phyloP scores from a whole-genome alignment of 2,329 filamentous ascomycete genomes.

The Aureobasidium namibiae region DNA sequence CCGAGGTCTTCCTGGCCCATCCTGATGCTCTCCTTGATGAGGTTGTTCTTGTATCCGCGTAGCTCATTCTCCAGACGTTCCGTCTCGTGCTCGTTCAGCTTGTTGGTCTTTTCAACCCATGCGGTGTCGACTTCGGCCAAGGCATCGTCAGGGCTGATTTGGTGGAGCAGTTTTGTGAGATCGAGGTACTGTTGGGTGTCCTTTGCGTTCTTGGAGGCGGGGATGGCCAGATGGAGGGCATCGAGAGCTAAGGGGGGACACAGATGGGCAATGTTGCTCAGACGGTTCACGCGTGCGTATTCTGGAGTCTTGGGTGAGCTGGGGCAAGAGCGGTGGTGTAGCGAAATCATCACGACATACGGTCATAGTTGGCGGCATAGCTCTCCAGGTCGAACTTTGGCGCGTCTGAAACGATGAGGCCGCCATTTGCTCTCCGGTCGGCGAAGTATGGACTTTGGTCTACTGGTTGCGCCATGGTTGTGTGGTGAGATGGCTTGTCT shows the following conservation, averaged over 20 bases:
- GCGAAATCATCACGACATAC: slow-evolving; percentile 38
- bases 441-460: slow-evolving; percentile 15
- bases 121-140: slow-evolving; percentile 58
- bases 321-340: neutral
- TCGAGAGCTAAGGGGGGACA: slow-evolving; percentile 71
- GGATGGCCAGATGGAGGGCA: slow-evolving; percentile 68
- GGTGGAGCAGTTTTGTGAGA: slow-evolving; percentile 56
- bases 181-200: slow-evolving; percentile 66
- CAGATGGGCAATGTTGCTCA: slow-evolving; percentile 70
- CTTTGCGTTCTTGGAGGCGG: slow-evolving; percentile 65
- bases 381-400: slow-evolving; percentile 69
- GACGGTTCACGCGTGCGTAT: slow-evolving; percentile 69
- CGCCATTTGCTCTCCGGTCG: slow-evolving; percentile 9
- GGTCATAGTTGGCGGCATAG: slow-evolving; percentile 83
- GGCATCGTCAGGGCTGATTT: slow-evolving; percentile 57
- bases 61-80: slow-evolving; percentile 74
- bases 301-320: slow-evolving; percentile 63
- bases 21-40: slow-evolving; percentile 95
- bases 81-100: slow-evolving; percentile 60
- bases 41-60: slow-evolving; percentile 89
- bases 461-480: slow-evolving; percentile 13
- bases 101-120: slow-evolving; percentile 67
- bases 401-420: slow-evolving; percentile 13
- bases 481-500: neutral
- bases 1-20: slow-evolving; percentile 94